Evolutionary conservation across 805 yeast genomes (phyloP), one percentile per base, ranked within the genome.

Genomic region (Ogataea allantospora): DNA sequence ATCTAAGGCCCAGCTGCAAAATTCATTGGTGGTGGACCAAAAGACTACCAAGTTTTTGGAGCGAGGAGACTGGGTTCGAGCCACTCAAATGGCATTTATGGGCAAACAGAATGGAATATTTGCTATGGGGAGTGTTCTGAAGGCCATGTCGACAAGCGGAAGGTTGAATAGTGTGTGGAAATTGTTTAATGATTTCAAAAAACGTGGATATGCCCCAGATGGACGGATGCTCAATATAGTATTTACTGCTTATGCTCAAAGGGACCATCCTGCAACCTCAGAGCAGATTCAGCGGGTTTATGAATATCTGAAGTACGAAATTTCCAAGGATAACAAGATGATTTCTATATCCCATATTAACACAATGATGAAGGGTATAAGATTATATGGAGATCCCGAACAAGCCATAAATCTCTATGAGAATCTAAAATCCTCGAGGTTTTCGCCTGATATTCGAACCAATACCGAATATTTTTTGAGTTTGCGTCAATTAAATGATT

Each of bases 101-200:
- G 63, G 62, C 1, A 40, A 60, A 17, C 27, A 21, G 19, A 67
- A 69, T 24, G 86, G 84, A 7, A 47, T 67, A 0, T 84, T 78
- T 21, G 84, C 77, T 1, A 72, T 78, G 76, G 84, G 85, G 46
- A 67, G 72, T n/a, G 66, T 84, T 0, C 55, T 78, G 51, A 68
- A 72, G 42, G 70, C 77, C 65, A 63, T 70, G 27, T 58, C 80
- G 4, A 55, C 56, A 6, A 49, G 63, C 7, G 67, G 71, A 2
- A 68, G 70, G 15, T 55, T 70, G 1, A 68, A 70, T 30, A 67
- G 65, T 6, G 83, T 83, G 0, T 38, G 80, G 17, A 73, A 73
- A 27, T 47, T 75, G 13, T 69, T 70, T 42, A 68, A 70, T 34
- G 70, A 73, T 60, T 64, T 86, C 33, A 79, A 77, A 48, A 82